Evolutionary conservation across 768 basidiomycete genomes (phyloP).

Genomic region (Holtermanniella nyarrowii): DNA sequence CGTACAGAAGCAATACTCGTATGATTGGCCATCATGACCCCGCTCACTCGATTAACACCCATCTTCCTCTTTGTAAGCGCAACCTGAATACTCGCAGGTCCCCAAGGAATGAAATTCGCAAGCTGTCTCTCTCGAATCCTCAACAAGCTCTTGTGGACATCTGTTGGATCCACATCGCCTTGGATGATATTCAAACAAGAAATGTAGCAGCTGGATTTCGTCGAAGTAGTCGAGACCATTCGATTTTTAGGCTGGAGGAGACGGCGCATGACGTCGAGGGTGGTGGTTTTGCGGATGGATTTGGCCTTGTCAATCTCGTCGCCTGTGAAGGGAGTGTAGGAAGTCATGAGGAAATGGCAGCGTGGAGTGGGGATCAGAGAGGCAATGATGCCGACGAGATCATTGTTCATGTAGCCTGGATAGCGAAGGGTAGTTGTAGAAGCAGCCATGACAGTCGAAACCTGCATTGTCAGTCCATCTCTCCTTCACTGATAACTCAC

Average conservation of each 20-base stretch:
- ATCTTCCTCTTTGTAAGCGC: constrained; percentile 75
- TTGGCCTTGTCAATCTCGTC: constrained; percentile 97
- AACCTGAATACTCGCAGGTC: constrained; percentile 95
- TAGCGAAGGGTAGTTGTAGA: constrained; percentile 94
- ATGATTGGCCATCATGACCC: constrained; percentile 97
- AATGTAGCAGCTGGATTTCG: constrained; percentile 62
- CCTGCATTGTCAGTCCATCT: constrained; percentile 45
- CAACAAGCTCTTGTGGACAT: constrained; percentile 93
- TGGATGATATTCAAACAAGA: constrained; percentile 97
- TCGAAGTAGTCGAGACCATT: constrained; percentile 70
- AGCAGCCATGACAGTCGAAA: constrained; percentile 94
- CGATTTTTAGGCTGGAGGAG: constrained; percentile 96
- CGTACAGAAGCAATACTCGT: constrained; percentile 92
- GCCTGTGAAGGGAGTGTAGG: constrained; percentile 95
- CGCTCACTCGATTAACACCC: constrained; percentile 87
- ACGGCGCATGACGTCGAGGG: constrained; percentile 96
- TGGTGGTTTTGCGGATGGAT: constrained; percentile 88
- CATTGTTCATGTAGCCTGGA: constrained; percentile 99
- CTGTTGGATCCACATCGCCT: constrained; percentile 95
- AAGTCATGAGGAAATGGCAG: constrained; percentile 97
- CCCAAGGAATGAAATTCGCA: constrained; percentile 98
- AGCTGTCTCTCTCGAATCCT: constrained; percentile 93
- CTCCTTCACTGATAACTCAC: constrained; percentile 15
- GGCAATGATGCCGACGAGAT: constrained; percentile 91
- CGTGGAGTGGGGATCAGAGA: constrained; percentile 93